A percentile compares a stretch with the other conserved stretches of the same genome.
Evolutionary conservation across 352 stramenopile species (phyloP).

Genomic region (Ochromonadaceae sp.): DNA sequence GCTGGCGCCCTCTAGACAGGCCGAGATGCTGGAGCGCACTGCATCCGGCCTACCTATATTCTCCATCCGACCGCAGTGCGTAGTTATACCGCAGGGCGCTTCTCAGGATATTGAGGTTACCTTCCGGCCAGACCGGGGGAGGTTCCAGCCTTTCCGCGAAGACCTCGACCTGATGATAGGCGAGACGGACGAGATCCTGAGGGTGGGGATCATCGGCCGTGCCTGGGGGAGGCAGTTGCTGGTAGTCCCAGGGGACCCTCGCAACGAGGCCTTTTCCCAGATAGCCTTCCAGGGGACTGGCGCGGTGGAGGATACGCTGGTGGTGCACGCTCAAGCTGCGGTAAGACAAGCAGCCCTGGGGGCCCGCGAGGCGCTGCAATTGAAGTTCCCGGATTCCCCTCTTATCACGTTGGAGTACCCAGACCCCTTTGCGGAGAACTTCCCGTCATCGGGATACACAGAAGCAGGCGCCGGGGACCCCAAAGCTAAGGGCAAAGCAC

Average conservation of each 20-base stretch:
- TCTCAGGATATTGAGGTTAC: conserved; percentile 40
- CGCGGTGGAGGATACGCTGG: neutral
- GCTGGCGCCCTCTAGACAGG: neutral
- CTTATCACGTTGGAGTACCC: neutral
- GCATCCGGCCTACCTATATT: neutral
- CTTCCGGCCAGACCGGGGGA: conserved; percentile 36
- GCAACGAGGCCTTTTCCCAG: neutral
- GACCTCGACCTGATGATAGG: conserved; percentile 6
- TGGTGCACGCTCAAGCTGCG: neutral
- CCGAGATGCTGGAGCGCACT: neutral
- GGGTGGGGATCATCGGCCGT: neutral
- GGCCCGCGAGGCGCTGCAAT: neutral
- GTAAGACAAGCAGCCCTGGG: neutral
- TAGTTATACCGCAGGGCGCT: conserved; percentile 43
- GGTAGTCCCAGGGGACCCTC: neutral
- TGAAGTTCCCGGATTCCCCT: neutral
- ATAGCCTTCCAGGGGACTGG: neutral
- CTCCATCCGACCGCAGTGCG: neutral
- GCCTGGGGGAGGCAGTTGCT: neutral
- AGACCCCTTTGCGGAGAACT: neutral
- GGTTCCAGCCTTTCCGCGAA: neutral
- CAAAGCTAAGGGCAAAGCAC: neutral
- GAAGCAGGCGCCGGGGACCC: neutral
- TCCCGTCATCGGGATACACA: neutral
- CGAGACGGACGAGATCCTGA: neutral